These are phyloP conservation scores for Rhodotorula sp. DNA, from an alignment of 1,284 basidiomycete species.

Conservation along the genomic window DNA sequence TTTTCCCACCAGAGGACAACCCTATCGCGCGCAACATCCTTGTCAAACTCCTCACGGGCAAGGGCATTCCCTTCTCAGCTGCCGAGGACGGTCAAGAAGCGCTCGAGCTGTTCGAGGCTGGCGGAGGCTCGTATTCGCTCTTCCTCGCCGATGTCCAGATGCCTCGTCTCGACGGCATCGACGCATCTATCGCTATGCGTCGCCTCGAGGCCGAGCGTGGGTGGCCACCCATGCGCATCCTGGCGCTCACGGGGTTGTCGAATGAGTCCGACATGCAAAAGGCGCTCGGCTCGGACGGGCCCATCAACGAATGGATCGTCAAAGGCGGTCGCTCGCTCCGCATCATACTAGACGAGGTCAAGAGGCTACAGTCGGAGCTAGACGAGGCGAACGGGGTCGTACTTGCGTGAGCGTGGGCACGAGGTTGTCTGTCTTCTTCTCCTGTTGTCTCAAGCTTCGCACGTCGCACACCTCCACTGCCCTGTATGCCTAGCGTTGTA, in stretches of 20 bases:
- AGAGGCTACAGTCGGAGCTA: conserved; percentile 13
- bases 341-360: conserved; percentile 25
- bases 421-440: no score
- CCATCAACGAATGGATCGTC: conserved; percentile 35
- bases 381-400: not conserved
- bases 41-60: conserved; percentile 9
- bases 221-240: conserved; percentile 9
- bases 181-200: conserved; percentile 21
- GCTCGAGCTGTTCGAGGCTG: conserved; percentile 18
- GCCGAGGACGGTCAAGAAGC: conserved; percentile 35
- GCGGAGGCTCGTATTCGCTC: not conserved
- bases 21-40: conserved; percentile 32
- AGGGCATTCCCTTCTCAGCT: conserved; percentile 21
- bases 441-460: no score
- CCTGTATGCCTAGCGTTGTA: no score
- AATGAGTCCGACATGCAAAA: conserved; percentile 33
- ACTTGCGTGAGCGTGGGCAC: no score
- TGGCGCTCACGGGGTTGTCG: conserved; percentile 33
- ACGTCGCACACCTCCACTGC: no score
- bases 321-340: conserved; percentile 35
- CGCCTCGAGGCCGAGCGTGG: conserved; percentile 7
- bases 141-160: conserved; percentile 31
- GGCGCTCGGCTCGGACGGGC: conserved; percentile 5
- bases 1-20: conserved; percentile 26
- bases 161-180: conserved; percentile 31